Evolutionary conservation across 2,329 filamentous ascomycete genomes (phyloP).

Genomic region (Fusarium sacchari): DNA sequence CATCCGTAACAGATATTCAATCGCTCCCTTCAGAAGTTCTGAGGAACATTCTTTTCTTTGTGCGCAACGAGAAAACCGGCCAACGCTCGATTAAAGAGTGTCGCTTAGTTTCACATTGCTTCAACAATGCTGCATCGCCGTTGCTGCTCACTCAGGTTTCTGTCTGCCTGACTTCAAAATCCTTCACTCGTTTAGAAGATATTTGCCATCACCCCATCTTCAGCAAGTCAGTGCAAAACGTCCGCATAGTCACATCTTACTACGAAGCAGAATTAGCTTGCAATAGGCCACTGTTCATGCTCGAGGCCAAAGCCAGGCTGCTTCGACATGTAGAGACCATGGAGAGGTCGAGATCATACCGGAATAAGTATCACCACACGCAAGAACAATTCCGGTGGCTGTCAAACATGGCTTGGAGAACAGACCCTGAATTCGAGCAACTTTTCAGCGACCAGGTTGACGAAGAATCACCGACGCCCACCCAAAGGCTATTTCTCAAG

Average conservation of each 20-base stretch:
- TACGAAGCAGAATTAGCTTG: background rate
- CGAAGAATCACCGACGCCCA: background rate
- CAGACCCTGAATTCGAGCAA: background rate
- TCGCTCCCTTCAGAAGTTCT: background rate
- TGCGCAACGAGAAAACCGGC: background rate
- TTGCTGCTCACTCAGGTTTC: background rate
- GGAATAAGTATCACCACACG: background rate
- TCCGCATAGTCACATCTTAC: background rate
- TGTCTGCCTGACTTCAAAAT: background rate
- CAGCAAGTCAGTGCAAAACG: background rate
- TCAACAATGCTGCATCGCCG: background rate
- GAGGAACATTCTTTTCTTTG: background rate
- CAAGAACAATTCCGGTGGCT: background rate
- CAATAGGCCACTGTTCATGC: background rate
- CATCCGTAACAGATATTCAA: background rate
- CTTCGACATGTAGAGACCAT: background rate
- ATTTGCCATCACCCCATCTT: background rate
- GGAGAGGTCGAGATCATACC: background rate
- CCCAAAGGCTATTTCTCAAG: background rate
- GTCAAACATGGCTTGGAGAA: background rate
- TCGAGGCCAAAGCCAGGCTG: background rate
- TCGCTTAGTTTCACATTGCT: background rate
- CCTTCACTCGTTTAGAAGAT: background rate
- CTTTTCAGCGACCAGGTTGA: background rate
- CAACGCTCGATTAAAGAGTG: background rate